Percentiles rank a stretch among this genome's conserved stretches.
phyloP scores from a whole-genome alignment of 352 stramenopile genomes.

The Thalassiosira livingstoniorum region DNA sequence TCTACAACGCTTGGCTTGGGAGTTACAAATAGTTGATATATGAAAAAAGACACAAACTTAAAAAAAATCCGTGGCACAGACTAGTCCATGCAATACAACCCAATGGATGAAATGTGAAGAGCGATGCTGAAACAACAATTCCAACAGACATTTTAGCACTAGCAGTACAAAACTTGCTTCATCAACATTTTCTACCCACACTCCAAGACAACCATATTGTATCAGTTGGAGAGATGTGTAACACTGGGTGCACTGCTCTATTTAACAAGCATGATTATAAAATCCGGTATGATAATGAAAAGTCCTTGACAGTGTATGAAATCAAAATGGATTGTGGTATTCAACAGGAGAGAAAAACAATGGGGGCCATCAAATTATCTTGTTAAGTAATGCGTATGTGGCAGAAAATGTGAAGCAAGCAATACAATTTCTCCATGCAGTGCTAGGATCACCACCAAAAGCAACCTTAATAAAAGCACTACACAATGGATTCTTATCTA shows the following conservation, averaged over 20 bases:
- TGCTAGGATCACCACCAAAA: neutral
- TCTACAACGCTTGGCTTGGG: neutral
- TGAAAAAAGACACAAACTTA: neutral
- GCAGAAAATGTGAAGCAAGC: neutral
- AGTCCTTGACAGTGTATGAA: too few relatives aligned
- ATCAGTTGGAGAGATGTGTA: neutral
- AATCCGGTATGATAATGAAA: neutral
- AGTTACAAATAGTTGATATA: neutral
- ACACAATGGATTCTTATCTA: neutral
- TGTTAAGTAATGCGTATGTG: neutral
- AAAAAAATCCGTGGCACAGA: neutral
- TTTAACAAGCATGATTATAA: neutral
- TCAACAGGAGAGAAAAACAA: neutral
- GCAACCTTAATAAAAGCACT: neutral
- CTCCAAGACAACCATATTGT: neutral
- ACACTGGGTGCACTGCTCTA: neutral
- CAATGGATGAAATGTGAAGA: neutral
- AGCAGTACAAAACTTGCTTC: neutral
- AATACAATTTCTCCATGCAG: neutral
- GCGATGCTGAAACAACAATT: neutral
- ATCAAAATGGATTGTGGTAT: constrained; percentile 2
- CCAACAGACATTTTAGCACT: neutral
- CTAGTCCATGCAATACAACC: neutral
- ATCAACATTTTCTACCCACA: neutral
- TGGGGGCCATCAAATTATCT: neutral